A percentile compares a stretch with the other conserved stretches of the same genome.
phyloP scores from a whole-genome alignment of 352 stramenopile genomes.

The Lagenidium giganteum region DNA sequence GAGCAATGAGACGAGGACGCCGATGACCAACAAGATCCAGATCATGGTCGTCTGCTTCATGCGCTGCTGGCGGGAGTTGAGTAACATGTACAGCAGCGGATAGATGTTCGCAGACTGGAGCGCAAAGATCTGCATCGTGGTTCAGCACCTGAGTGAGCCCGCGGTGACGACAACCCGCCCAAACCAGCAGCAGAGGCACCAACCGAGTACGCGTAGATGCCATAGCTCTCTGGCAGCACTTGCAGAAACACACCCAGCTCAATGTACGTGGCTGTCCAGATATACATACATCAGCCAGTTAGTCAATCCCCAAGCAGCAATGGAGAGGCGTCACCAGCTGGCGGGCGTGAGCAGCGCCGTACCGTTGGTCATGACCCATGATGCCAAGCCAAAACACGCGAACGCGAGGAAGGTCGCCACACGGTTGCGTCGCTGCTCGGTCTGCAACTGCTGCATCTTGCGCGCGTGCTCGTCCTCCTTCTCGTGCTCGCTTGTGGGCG shows the following conservation, averaged over 20 bases:
- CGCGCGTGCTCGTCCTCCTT: too few relatives aligned
- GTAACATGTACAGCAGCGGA: constrained; percentile 58
- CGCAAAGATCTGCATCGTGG: constrained; percentile 63
- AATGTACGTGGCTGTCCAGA: constrained; percentile 34
- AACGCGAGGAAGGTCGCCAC: constrained; percentile 40
- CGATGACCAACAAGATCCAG: constrained; percentile 48
- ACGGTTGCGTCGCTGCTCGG: constrained; percentile 9
- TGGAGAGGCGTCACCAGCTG: not conserved
- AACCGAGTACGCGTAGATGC: constrained; percentile 69
- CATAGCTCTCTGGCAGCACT: constrained; percentile 52
- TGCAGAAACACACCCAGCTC: constrained; percentile 54
- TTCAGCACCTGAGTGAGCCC: too few relatives aligned
- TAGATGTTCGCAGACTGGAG: constrained; percentile 70
- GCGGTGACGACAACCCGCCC: too few relatives aligned
- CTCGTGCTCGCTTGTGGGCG: too few relatives aligned
- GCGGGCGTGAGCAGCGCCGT: constrained; percentile 1
- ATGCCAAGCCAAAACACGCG: constrained; percentile 46
- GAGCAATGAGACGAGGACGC: constrained; percentile 38
- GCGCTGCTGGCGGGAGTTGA: constrained; percentile 41
- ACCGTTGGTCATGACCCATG: constrained; percentile 71
- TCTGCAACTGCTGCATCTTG: too few relatives aligned
- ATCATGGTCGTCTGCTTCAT: constrained; percentile 37
- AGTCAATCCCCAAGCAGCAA: not conserved
- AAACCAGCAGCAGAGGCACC: not conserved
- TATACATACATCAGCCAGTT: not conserved